phyloP scores from a whole-genome alignment of 257 asterid species.

The Nicotiana knightiana region DNA sequence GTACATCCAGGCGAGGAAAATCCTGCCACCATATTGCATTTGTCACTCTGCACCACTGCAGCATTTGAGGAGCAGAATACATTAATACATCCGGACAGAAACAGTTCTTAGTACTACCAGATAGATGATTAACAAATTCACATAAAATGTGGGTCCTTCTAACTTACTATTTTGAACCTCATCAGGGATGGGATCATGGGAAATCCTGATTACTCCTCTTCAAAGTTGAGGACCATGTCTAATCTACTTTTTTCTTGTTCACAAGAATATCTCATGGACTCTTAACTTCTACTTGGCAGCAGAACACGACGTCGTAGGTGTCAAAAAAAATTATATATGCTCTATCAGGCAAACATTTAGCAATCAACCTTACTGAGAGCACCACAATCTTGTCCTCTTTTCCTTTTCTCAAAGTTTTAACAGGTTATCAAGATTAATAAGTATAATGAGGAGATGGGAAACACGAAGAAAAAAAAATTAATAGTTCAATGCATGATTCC shows the following conservation, averaged over 20 bases:
- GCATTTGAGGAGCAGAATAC: constrained; percentile 18
- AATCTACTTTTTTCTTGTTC: neutral
- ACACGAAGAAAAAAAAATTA: neutral
- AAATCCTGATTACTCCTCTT: neutral
- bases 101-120: neutral
- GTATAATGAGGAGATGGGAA: neutral
- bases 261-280: neutral
- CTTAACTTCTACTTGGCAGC: neutral
- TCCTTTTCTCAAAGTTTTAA: neutral
- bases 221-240: neutral
- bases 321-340: neutral
- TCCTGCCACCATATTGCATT: constrained; percentile 98
- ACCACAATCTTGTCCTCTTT: neutral
- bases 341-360: neutral
- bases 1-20: constrained; percentile 51
- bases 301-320: neutral
- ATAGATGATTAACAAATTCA: neutral
- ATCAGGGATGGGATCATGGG: neutral
- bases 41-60: constrained; percentile 80
- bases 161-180: neutral
- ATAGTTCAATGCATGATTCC: neutral
- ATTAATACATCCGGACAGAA: neutral
- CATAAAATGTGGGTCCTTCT: neutral
- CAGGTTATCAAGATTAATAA: neutral
- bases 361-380: neutral